phyloP scores from a whole-genome alignment of 192 early-diverging fungal species.

The Dissophora globulifera region DNA sequence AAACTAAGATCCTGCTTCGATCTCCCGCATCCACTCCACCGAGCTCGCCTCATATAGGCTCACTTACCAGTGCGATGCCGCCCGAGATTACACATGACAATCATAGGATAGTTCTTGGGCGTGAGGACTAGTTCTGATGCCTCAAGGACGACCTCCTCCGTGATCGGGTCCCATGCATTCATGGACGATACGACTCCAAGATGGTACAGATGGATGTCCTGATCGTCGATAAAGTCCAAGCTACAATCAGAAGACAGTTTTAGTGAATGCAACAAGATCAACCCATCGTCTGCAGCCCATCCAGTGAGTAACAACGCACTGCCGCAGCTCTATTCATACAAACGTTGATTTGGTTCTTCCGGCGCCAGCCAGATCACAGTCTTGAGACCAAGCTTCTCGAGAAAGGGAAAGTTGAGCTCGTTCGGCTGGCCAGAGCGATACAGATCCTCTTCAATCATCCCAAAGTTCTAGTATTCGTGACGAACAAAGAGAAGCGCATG shows the following conservation, averaged over 20 bases:
- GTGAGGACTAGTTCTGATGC: slow-evolving; percentile 89
- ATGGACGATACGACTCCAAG: slow-evolving; percentile 84
- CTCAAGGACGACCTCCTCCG: slow-evolving; percentile 95
- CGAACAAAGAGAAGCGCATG: background rate
- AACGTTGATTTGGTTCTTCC: slow-evolving; percentile 95
- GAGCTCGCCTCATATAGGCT: background rate
- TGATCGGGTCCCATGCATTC: slow-evolving; percentile 97
- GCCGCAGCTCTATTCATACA: slow-evolving; percentile 63
- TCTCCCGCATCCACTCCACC: too few relatives aligned
- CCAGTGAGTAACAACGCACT: background rate
- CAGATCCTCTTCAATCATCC: slow-evolving; percentile 96
- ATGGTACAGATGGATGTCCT: slow-evolving; percentile 94
- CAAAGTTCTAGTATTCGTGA: slow-evolving; percentile 92
- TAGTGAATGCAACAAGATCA: too few relatives aligned
- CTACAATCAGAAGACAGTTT: too few relatives aligned
- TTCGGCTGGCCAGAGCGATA: slow-evolving; percentile 98
- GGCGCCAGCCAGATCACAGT: slow-evolving; percentile 96
- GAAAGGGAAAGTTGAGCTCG: slow-evolving; percentile 99
- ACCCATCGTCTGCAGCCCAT: too few relatives aligned
- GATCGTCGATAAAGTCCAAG: slow-evolving; percentile 98
- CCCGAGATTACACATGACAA: slow-evolving; percentile 98
- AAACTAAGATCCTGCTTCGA: too few relatives aligned
- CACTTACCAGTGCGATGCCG: slow-evolving; percentile 90
- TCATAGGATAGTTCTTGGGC: slow-evolving; percentile 92
- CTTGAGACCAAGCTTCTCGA: slow-evolving; percentile 94